A percentile compares a stretch with the other conserved stretches of the same genome.
These are phyloP conservation scores for Botrytis galanthina DNA, from an alignment of 2,329 filamentous ascomycete genomes.

Conservation along the genomic window DNA sequence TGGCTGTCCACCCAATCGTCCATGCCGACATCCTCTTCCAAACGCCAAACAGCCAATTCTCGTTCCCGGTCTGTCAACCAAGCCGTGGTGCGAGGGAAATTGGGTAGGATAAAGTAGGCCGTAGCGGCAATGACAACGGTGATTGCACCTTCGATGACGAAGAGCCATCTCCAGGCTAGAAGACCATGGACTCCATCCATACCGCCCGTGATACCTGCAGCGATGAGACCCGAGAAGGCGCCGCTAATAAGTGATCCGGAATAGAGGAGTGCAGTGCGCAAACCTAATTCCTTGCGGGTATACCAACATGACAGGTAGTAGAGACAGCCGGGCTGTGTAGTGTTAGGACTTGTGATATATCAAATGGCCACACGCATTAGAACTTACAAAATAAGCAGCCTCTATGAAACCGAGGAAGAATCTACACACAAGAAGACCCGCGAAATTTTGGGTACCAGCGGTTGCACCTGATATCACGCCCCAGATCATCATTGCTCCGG, in stretches of 20 bases:
- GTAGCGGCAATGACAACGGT: constrained; percentile 59
- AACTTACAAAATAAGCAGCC: constrained; percentile 52
- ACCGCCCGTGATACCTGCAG: constrained; percentile 63
- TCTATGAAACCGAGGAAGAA: constrained; percentile 54
- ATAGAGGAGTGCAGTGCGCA: constrained; percentile 66
- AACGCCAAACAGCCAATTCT: constrained; percentile 56
- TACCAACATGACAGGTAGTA: constrained; percentile 68
- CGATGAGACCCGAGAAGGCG: constrained; percentile 66
- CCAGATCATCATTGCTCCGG: constrained; percentile 49
- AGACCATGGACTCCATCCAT: constrained; percentile 58
- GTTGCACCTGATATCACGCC: constrained; percentile 49
- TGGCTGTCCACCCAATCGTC: constrained; percentile 22
- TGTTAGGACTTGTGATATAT: constrained; percentile 9
- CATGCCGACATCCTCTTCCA: constrained; percentile 58
- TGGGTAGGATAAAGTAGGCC: constrained; percentile 59
- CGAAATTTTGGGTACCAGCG: constrained; percentile 47
- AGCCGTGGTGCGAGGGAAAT: constrained; percentile 60
- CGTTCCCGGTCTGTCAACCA: constrained; percentile 59
- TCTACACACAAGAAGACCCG: constrained; percentile 46
- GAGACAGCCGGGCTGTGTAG: constrained; percentile 52
- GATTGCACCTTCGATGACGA: constrained; percentile 67
- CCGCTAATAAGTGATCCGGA: constrained; percentile 68
- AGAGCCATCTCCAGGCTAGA: constrained; percentile 64
- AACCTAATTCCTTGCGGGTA: constrained; percentile 63
- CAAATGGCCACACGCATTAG: no score